These are phyloP conservation scores for Penicillium sp. DNA, from an alignment of 2,329 filamentous ascomycete genomes.

Conservation along the genomic window DNA sequence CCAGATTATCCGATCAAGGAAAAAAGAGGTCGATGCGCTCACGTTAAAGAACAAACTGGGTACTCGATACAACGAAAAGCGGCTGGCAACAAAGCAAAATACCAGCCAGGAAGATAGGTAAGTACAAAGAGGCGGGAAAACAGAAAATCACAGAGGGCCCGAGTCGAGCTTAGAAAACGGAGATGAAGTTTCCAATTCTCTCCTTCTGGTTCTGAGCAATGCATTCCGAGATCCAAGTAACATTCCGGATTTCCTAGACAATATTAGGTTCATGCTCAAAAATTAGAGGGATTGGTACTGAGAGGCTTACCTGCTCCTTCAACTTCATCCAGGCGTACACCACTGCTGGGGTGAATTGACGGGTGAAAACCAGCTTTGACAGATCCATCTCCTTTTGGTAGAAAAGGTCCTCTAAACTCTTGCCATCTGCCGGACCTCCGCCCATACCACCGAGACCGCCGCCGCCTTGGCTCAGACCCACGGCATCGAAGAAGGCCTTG, in stretches of 20 bases:
- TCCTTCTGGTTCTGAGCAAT: slow-evolving; percentile 99
- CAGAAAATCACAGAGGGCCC: slow-evolving; percentile 12
- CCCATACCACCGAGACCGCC: slow-evolving; percentile 75
- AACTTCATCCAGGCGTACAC: slow-evolving; percentile 98
- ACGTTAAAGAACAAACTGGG: slow-evolving; percentile 32
- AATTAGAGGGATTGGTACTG: slow-evolving; percentile 7
- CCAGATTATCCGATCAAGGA: slow-evolving; percentile 12
- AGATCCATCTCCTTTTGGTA: slow-evolving; percentile 99
- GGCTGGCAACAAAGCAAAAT: slow-evolving; percentile 15
- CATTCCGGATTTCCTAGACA: slow-evolving; percentile 91
- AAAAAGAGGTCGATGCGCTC: slow-evolving; percentile 30
- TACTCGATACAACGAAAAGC: slow-evolving; percentile 29
- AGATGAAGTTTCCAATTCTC: slow-evolving; percentile 97
- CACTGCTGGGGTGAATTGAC: slow-evolving; percentile 91
- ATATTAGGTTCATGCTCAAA: slow-evolving; percentile 24
- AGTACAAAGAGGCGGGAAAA: slow-evolving; percentile 17
- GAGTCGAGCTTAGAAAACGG: slow-evolving; percentile 69
- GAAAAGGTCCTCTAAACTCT: slow-evolving; percentile 94
- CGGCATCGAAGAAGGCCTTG: slow-evolving; percentile 92
- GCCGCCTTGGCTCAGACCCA: slow-evolving; percentile 72
- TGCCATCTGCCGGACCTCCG: slow-evolving; percentile 68
- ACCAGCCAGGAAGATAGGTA: slow-evolving; percentile 18
- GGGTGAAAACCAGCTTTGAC: slow-evolving; percentile 89
- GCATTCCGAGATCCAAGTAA: slow-evolving; percentile 99
- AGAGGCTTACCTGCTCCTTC: slow-evolving; percentile 77